Evolutionary conservation across 345 rosid genomes (phyloP).

Genomic region (Rhizophora apiculata): DNA sequence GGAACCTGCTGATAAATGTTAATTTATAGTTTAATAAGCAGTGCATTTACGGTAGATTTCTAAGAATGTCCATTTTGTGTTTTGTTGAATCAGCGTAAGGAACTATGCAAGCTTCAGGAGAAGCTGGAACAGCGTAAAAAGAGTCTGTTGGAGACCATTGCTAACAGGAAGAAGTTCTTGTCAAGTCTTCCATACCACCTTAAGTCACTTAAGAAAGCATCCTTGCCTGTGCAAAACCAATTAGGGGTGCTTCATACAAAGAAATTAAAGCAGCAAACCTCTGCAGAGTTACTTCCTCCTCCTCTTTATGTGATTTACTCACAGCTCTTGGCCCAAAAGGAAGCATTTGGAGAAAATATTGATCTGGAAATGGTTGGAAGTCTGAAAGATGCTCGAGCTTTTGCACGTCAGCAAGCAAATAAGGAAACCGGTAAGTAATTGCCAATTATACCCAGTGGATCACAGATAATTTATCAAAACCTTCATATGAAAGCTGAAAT

Average conservation of each 20-base stretch:
- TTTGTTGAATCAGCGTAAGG: constrained; percentile 56
- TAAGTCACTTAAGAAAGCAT: constrained; percentile 88
- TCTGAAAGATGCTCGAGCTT: constrained; percentile 68
- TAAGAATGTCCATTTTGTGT: too few species aligned
- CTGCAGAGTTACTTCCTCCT: constrained; percentile 90
- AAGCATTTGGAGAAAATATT: constrained; percentile 75
- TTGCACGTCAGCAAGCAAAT: constrained; percentile 69
- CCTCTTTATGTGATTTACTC: constrained; percentile 84
- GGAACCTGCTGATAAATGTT: too few species aligned
- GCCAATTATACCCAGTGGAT: background rate
- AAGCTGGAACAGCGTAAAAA: constrained; percentile 65
- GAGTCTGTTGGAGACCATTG: constrained; percentile 61
- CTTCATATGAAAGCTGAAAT: background rate
- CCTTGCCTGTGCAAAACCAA: constrained; percentile 84
- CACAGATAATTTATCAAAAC: background rate
- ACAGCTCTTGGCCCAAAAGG: constrained; percentile 74
- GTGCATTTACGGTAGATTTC: too few species aligned
- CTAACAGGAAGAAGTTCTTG: constrained; percentile 77
- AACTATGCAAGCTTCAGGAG: constrained; percentile 67
- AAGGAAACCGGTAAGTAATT: constrained; percentile 51
- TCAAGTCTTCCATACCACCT: constrained; percentile 81
- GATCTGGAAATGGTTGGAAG: constrained; percentile 77
- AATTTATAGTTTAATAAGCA: too few species aligned
- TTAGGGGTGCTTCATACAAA: constrained; percentile 61
- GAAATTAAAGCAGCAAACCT: constrained; percentile 75